Base-by-base conservation (phyloP, 495 filamentous ascomycete genomes). In the Penicillium soppii region DNA sequence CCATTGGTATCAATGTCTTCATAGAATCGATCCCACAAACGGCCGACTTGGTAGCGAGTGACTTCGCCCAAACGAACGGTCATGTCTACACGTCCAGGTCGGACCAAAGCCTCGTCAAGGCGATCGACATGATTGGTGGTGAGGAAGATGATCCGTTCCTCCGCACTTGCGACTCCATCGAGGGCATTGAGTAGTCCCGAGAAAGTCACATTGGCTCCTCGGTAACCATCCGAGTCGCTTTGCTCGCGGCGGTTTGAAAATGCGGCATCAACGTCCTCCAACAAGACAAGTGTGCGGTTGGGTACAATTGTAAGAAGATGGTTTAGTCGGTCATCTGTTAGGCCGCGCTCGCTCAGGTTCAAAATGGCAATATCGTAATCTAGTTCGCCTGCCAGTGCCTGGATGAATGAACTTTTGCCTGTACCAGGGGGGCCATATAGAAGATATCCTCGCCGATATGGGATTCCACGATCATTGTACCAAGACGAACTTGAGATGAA, bases 21-120 rank as follows among this genome's bases (percentile, higher is more conserved):
- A 54, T 97, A 98, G 69, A 97, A 98, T 23, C 94, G 82, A 66
- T 92, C 87, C 94, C 94, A 98, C 71, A 98, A 86, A 66, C 87
- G 75, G 6, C 71, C 83, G 13, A 92, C 90, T 66, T 97, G 92
- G 64, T 88, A 89, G 43, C 81, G 77, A 29, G 88, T 91, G 16
- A 92, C 90, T 64, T 94, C 88, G 12, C 92, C 95, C 37, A 98
- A 83, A 32, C 88, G 82, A 3, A 95, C 85, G 36, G 87, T 92
- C 85, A 97, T 89, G 67, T 98, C 94, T 1, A 98, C 90, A 44
- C 94, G 79, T 5, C 94, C 94, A 2, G 94, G 94, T 22, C 94
- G 80, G 22, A 98, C 87, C 33, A 98, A 73, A 19, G 94, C 94
- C 54, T 85, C 82, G 59, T 98, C 94, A 2, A 98, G 80, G 15